A percentile compares a stretch with the other conserved stretches of the same genome.
Evolutionary conservation across 2,329 filamentous ascomycete genomes (phyloP).

Genomic region (Chrysosporium queenslandicum): DNA sequence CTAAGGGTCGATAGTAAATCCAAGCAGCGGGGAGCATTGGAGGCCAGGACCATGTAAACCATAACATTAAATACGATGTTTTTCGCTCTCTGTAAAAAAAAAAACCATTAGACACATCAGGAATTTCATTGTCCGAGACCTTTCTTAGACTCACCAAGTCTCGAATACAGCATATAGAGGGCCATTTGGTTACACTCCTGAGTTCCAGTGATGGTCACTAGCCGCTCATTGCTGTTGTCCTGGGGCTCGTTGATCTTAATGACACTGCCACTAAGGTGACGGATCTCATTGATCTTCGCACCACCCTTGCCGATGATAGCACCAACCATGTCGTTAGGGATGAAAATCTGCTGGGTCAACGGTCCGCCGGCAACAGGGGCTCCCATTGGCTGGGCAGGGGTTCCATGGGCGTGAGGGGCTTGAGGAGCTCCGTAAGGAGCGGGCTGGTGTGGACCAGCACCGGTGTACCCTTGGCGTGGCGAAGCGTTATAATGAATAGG

Average conservation of each 20-base stretch:
- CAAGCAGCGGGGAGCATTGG: neutral
- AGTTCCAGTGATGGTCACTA: slow-evolving; percentile 95
- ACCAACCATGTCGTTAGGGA: slow-evolving; percentile 98
- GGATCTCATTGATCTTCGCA: slow-evolving; percentile 98
- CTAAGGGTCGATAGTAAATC: neutral
- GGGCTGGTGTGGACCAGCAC: slow-evolving; percentile 68
- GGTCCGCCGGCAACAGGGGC: slow-evolving; percentile 68
- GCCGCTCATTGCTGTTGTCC: slow-evolving; percentile 94
- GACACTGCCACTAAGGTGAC: slow-evolving; percentile 90
- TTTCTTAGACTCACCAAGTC: slow-evolving; percentile 61
- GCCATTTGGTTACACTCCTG: slow-evolving; percentile 99
- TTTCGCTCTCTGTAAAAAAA: slow-evolving; percentile 56
- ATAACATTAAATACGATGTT: slow-evolving; percentile 53
- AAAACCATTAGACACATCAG: slow-evolving; percentile 2
- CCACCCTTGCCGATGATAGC: slow-evolving; percentile 98
- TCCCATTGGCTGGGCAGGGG: slow-evolving; percentile 60
- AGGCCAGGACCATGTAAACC: neutral
- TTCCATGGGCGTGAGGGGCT: slow-evolving; percentile 50
- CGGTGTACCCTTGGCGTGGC: slow-evolving; percentile 66
- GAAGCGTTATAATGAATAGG: slow-evolving; percentile 71
- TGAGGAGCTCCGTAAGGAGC: slow-evolving; percentile 56
- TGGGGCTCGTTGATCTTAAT: slow-evolving; percentile 99
- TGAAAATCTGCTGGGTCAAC: slow-evolving; percentile 96
- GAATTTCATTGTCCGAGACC: neutral
- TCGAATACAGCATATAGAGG: slow-evolving; percentile 97